These are phyloP conservation scores for Symbiodinium natans DNA, from an alignment of 73 alveolate species.

Conservation along the genomic window DNA sequence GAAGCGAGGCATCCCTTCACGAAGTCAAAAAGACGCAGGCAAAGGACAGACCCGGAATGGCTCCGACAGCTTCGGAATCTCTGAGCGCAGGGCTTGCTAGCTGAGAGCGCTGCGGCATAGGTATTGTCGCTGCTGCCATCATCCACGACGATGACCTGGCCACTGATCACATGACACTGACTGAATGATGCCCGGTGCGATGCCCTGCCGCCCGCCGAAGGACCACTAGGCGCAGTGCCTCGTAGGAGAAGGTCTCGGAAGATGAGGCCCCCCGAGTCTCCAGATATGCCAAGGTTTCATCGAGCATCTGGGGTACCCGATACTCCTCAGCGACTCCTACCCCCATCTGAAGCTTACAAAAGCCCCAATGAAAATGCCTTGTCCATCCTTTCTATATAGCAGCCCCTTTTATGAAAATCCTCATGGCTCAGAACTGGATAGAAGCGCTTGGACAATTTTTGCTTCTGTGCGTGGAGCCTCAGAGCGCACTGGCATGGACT, in stretches of 20 bases:
- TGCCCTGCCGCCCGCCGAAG: no score
- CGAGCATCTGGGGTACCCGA: conserved; percentile 96
- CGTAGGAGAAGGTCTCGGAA: conserved; percentile 62
- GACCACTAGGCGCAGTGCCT: no score
- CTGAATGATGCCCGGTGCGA: no score
- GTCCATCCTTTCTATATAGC: background rate
- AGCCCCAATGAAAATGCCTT: background rate
- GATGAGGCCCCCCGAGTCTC: conserved; percentile 63
- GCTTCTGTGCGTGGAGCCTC: no score
- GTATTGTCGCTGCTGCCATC: conserved; percentile 97
- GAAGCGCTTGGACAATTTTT: background rate
- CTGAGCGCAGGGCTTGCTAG: background rate
- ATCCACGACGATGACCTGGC: conserved; percentile 96
- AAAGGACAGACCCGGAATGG: background rate
- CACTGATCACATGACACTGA: background rate
- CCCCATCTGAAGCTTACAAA: background rate
- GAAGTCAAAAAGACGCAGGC: background rate
- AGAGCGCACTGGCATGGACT: no score
- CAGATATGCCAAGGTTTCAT: conserved; percentile 95
- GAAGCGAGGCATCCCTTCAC: conserved; percentile 74
- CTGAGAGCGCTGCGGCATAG: conserved; percentile 86
- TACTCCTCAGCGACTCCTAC: conserved; percentile 44
- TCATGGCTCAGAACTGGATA: background rate
- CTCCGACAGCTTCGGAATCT: background rate
- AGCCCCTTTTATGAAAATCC: background rate